A percentile compares a stretch with the other conserved stretches of the same genome.
phyloP scores from a whole-genome alignment of 495 filamentous ascomycete genomes.

The Hypoxylon cercidicola region DNA sequence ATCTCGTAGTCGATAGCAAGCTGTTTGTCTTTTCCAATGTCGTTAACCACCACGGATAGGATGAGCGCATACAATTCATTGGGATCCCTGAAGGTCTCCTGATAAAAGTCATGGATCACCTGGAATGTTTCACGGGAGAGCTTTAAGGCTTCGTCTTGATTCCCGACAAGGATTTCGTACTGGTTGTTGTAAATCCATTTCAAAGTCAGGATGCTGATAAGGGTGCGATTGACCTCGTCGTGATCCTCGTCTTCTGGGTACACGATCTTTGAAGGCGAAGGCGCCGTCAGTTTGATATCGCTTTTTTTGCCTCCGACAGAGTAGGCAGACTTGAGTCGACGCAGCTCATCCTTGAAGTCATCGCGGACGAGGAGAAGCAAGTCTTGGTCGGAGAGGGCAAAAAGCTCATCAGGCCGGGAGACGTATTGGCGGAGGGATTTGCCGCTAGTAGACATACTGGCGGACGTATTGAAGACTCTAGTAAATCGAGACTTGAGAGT shows the following conservation, averaged over 20 bases:
- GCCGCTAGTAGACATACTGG: neutral
- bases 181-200: slow-evolving; percentile 49
- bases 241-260: slow-evolving; percentile 38
- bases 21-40: slow-evolving; percentile 52
- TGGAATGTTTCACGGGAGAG: slow-evolving; percentile 40
- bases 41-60: slow-evolving; percentile 52
- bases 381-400: slow-evolving; percentile 24
- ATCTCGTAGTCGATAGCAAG: slow-evolving; percentile 44
- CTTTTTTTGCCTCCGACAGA: slow-evolving; percentile 25
- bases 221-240: slow-evolving; percentile 52
- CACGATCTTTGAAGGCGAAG: slow-evolving; percentile 44
- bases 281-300: slow-evolving; percentile 8
- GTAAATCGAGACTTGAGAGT: neutral
- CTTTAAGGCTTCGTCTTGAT: slow-evolving; percentile 35
- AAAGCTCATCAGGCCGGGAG: slow-evolving; percentile 12
- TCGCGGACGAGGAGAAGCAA: slow-evolving; percentile 23
- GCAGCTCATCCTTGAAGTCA: slow-evolving; percentile 31
- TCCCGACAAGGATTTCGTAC: slow-evolving; percentile 42
- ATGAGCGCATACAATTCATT: slow-evolving; percentile 49
- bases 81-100: slow-evolving; percentile 4
- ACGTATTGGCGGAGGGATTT: slow-evolving; percentile 1
- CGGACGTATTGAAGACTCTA: slow-evolving; percentile 9
- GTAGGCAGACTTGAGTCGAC: slow-evolving; percentile 36
- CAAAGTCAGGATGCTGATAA: slow-evolving; percentile 46
- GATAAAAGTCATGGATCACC: slow-evolving; percentile 27